Evolutionary conservation across 2,329 filamentous ascomycete species (phyloP), one percentile per base, ranked within the genome.

Genomic region (Botryosphaeria dothidea): DNA sequence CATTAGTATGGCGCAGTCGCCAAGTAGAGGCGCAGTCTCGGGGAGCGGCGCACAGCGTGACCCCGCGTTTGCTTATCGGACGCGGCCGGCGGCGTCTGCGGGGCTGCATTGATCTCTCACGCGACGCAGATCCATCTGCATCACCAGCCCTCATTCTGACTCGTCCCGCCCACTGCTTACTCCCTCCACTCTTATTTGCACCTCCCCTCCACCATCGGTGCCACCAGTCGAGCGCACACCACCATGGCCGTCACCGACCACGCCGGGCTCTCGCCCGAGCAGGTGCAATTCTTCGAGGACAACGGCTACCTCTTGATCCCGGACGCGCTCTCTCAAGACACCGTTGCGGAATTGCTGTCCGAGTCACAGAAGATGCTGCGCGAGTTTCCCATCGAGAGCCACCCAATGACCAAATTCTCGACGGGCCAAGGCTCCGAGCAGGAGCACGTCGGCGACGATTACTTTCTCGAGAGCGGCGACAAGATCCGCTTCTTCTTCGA

Each of bases 401-500:
- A 98, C 78, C 94, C 95, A 0, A 90, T 98, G 84, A 98, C 95
- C 8, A 90, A 90, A 74, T 99, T 99, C 85, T 91, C 90, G 31
- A 97, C 94, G 0, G 93, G 93, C 70, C 89, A 86, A 80, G 83
- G 88, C 11, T 15, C 11, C 71, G 80, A 84, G 74, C 79, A 79
- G 51, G 77, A 75, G 51, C 94, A 98, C 79, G 91, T 97, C 11
- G 93, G 94, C 67, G 95, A 98, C 81, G 88, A 91, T 74, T 99
- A 99, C 84, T 98, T 99, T 81, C 87, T 98, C 2, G 85, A 84
- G 1, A 95, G 91, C 3, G 93, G 92, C 67, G 92, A 98, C 83
- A 94, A 97, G 80, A 83, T 98, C 67, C 90, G 93, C 66, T 98
- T 96, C 85, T 98, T 98, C 85, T 96, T 98, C 78, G 94, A 98